Conservation (phyloP, 352 stramenopile species). For the Phytophthora cryptogea region DNA sequence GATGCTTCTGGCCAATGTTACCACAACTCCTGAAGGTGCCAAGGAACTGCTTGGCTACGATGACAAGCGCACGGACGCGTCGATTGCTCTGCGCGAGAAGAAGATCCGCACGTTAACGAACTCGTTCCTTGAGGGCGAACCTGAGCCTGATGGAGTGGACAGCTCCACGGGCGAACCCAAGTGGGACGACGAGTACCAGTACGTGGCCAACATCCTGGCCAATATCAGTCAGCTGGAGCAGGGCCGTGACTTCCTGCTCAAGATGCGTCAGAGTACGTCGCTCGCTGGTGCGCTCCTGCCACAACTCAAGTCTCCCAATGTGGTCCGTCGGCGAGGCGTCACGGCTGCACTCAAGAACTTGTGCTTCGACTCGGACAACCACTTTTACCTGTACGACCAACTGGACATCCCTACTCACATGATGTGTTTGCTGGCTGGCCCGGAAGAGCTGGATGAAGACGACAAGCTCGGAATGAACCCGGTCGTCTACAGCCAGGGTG, state of each 20-base stretch:
- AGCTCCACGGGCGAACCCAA: constrained; percentile 70
- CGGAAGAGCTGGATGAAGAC: constrained; percentile 75
- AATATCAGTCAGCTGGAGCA: constrained; percentile 88
- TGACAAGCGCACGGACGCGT: constrained; percentile 44
- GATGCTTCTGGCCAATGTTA: constrained; percentile 89
- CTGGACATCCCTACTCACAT: constrained; percentile 83
- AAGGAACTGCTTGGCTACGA: constrained; percentile 72
- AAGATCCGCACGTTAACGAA: constrained; percentile 82
- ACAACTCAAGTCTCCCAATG: constrained; percentile 83
- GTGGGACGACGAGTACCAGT: constrained; percentile 90
- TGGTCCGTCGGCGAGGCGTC: constrained; percentile 77
- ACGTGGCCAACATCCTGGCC: constrained; percentile 83
- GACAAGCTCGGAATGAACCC: constrained; percentile 86
- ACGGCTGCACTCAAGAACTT: constrained; percentile 77
- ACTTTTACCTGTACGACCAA: constrained; percentile 89
- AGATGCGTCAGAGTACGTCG: constrained; percentile 68
- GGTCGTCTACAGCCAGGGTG: constrained; percentile 69
- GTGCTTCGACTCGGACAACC: constrained; percentile 89
- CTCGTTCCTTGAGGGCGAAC: constrained; percentile 71
- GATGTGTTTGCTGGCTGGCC: constrained; percentile 72
- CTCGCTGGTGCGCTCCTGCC: constrained; percentile 68
- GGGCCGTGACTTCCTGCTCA: constrained; percentile 77
- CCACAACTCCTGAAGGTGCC: constrained; percentile 67
- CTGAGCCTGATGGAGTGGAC: constrained; percentile 80
- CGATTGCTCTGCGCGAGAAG: constrained; percentile 68